These are phyloP conservation scores for Mycothermus thermophilus DNA, from an alignment of 495 filamentous ascomycete genomes.

Conservation along the genomic window DNA sequence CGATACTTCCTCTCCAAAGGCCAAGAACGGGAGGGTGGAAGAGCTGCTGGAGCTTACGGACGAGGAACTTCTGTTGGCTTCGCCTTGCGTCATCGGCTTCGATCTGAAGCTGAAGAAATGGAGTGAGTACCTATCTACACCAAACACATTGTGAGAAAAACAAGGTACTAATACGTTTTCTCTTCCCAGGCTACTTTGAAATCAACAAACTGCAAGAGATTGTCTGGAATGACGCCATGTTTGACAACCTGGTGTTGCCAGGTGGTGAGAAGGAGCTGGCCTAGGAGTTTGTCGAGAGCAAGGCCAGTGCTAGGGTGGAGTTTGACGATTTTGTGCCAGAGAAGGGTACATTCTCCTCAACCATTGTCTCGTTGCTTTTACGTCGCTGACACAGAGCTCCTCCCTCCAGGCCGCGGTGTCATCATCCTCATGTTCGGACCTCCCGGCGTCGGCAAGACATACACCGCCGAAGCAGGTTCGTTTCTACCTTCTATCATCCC, in stretches of 20 bases:
- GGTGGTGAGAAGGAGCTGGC: slow-evolving; percentile 34
- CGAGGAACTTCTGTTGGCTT: slow-evolving; percentile 20
- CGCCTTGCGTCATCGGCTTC: slow-evolving; percentile 24
- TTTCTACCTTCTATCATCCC: background rate
- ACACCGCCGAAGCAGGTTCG: slow-evolving; percentile 33
- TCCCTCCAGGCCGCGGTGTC: slow-evolving; percentile 27
- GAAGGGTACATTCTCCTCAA: slow-evolving; percentile 33
- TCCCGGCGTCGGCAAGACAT: slow-evolving; percentile 45
- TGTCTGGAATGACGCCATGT: slow-evolving; percentile 35
- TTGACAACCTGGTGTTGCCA: slow-evolving; percentile 38
- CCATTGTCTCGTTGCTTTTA: too few relatives aligned
- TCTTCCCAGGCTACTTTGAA: slow-evolving; percentile 4
- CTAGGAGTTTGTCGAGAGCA: slow-evolving; percentile 30
- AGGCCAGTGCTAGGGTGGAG: slow-evolving; percentile 23
- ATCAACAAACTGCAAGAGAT: slow-evolving; percentile 19
- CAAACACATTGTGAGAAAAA: background rate
- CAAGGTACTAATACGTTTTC: background rate
- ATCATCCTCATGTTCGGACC: slow-evolving; percentile 40
- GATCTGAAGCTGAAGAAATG: slow-evolving; percentile 25
- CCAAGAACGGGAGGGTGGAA: slow-evolving; percentile 2
- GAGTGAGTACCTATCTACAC: slow-evolving; percentile 1
- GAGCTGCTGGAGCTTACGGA: slow-evolving; percentile 16
- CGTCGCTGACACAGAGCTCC: too few relatives aligned
- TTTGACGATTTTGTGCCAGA: slow-evolving; percentile 37
- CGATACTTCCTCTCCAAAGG: background rate